phyloP scores from a whole-genome alignment of 2,329 filamentous ascomycete species.

The Berkeleyomyces basicola region DNA sequence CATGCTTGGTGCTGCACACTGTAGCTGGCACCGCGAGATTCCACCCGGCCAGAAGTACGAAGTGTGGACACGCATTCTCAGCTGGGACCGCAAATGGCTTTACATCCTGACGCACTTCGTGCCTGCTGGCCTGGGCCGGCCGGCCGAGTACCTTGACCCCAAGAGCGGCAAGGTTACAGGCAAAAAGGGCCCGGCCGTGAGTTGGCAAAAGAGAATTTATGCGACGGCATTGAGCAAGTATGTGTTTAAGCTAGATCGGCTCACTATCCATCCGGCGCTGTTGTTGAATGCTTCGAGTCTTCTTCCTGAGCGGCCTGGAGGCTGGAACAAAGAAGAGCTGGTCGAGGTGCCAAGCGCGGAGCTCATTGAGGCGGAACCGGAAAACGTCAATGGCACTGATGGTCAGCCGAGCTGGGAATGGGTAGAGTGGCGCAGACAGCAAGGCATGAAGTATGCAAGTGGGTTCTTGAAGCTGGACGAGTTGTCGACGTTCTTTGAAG shows the following conservation, averaged over 20 bases:
- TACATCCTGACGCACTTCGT: conserved; percentile 63
- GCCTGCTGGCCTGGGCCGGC: conserved; percentile 39
- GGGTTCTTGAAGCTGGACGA: conserved; percentile 42
- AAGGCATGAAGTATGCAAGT: conserved; percentile 36
- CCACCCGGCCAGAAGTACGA: conserved; percentile 52
- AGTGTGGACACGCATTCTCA: conserved; percentile 53
- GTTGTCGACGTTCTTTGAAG: conserved; percentile 35
- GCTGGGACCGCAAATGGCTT: conserved; percentile 71
- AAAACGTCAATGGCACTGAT: conserved; percentile 12
- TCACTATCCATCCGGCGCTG: conserved; percentile 71
- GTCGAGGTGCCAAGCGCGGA: conserved; percentile 24
- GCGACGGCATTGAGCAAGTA: conserved; percentile 65
- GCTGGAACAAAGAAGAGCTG: conserved; percentile 33
- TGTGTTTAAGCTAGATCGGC: conserved; percentile 63
- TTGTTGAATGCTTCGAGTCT: conserved; percentile 55
- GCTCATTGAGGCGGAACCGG: conserved; percentile 14
- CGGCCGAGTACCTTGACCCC: conserved; percentile 35
- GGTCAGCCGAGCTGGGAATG: conserved; percentile 36
- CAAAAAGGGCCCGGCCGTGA: conserved; percentile 20
- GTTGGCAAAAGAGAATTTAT: conserved; percentile 46
- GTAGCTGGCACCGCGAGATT: conserved; percentile 60
- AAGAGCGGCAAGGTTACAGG: conserved; percentile 27
- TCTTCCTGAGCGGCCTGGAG: conserved; percentile 55
- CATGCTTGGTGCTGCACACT: conserved; percentile 56
- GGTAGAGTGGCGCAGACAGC: conserved; percentile 39